A percentile compares a stretch with the other conserved stretches of the same genome.
phyloP scores from a whole-genome alignment of 2,329 filamentous ascomycete species.

The Blastomyces emzantsi region DNA sequence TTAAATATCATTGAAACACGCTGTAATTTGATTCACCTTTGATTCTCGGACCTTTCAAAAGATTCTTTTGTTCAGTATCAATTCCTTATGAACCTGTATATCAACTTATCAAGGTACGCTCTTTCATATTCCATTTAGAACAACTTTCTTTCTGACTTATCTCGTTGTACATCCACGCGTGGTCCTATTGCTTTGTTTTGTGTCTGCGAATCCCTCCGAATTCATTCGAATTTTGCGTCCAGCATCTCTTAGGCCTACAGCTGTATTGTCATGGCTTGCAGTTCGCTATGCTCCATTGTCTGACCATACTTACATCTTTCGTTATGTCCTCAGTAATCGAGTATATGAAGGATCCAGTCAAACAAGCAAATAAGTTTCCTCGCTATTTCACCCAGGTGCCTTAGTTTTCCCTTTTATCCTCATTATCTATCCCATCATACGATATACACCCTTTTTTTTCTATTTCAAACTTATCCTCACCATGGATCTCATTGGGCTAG shows the following conservation, averaged over 20 bases:
- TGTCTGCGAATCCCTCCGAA: not conserved
- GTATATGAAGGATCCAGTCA: not conserved
- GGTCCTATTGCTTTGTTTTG: not conserved
- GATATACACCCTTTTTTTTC: not conserved
- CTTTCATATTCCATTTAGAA: not conserved
- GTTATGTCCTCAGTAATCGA: not conserved
- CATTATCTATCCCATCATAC: not conserved
- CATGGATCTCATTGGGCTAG: conserved; percentile 18
- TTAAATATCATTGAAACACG: not conserved
- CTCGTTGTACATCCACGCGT: not conserved
- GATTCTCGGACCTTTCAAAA: not conserved
- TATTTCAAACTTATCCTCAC: not conserved
- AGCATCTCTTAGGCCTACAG: not conserved
- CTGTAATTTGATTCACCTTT: not conserved
- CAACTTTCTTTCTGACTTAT: not conserved
- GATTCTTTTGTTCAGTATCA: not conserved
- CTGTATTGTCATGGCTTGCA: not conserved
- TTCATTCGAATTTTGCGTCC: not conserved
- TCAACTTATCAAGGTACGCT: not conserved
- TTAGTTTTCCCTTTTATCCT: not conserved
- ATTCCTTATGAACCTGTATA: not conserved
- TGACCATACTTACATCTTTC: not conserved
- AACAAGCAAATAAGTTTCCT: not conserved
- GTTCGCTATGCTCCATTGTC: not conserved
- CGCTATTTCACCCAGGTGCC: not conserved